phyloP scores from a whole-genome alignment of 2,329 filamentous ascomycete species.

The Penicillium nordicum region DNA sequence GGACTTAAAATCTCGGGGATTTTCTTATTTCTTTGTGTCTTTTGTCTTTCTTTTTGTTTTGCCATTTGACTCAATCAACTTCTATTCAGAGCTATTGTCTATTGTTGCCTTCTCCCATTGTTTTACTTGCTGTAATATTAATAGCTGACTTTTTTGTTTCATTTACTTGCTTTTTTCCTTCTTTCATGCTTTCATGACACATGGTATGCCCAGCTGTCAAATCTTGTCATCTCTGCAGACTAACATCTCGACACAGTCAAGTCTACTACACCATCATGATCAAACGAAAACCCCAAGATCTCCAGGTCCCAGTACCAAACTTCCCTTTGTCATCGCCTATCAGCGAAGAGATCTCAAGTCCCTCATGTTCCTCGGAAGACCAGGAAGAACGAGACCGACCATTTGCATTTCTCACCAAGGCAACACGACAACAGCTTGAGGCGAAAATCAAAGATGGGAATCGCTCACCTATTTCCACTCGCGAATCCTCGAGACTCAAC shows the following conservation, averaged over 20 bases:
- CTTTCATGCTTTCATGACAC: conserved; percentile 1
- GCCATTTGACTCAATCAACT: not conserved
- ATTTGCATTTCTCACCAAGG: conserved; percentile 32
- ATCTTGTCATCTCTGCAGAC: not conserved
- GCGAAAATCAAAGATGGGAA: conserved; percentile 7
- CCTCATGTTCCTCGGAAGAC: conserved; percentile 35
- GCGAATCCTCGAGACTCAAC: conserved; percentile 13
- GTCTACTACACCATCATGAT: conserved; percentile 16
- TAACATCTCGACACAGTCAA: not conserved
- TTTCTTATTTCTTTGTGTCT: not conserved
- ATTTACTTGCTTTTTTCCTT: not conserved
- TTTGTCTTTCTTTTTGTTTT: not conserved
- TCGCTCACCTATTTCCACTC: conserved; percentile 2
- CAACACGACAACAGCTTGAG: conserved; percentile 20
- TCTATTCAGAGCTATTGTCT: not conserved
- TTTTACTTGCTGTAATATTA: conserved; percentile 18
- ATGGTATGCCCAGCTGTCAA: conserved; percentile 6
- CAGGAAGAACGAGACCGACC: conserved; percentile 27
- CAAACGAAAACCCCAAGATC: conserved; percentile 23
- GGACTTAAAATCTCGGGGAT: not conserved
- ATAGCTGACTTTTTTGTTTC: conserved; percentile 11
- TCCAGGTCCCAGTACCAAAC: conserved; percentile 33
- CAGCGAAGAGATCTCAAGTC: conserved; percentile 41
- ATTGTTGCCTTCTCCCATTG: conserved; percentile 17
- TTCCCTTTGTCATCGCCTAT: conserved; percentile 46